These are phyloP conservation scores for Chenopodium suecicum DNA, from an alignment of 148 eudicot genomes.

Conservation along the genomic window DNA sequence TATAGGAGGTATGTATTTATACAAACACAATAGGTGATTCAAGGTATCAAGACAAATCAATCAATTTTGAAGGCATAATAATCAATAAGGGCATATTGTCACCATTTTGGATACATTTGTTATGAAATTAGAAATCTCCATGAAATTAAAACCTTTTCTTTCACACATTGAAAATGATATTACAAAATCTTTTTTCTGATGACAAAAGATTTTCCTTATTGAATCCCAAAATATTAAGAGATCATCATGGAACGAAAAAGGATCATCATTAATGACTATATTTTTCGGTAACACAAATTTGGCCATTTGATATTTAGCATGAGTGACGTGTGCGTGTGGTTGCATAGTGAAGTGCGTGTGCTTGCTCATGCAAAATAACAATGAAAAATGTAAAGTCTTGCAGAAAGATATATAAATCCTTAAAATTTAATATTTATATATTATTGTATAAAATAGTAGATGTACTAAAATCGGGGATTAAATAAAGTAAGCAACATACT, in stretches of 20 bases:
- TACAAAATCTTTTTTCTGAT: not conserved
- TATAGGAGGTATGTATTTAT: not conserved
- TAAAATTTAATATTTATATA: too few relatives aligned
- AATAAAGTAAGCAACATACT: too few relatives aligned
- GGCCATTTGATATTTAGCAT: not conserved
- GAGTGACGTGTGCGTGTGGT: too few relatives aligned
- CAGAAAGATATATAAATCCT: too few relatives aligned
- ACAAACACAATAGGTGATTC: not conserved
- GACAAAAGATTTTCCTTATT: not conserved
- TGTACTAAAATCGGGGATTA: too few relatives aligned
- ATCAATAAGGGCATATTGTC: too few relatives aligned
- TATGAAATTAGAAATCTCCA: not conserved
- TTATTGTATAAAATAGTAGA: too few relatives aligned
- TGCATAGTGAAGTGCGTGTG: not conserved
- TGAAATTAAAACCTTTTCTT: conserved; percentile 7
- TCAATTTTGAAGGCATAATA: too few relatives aligned
- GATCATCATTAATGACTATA: not conserved
- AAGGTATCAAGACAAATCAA: too few relatives aligned
- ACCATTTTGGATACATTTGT: too few relatives aligned
- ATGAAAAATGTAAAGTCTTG: too few relatives aligned
- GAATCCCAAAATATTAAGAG: not conserved
- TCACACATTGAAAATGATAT: not conserved
- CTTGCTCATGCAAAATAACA: too few relatives aligned
- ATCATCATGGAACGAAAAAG: not conserved
- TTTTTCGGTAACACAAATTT: not conserved